phyloP scores from a whole-genome alignment of 257 asterid species.

The Solanum habrochaites region DNA sequence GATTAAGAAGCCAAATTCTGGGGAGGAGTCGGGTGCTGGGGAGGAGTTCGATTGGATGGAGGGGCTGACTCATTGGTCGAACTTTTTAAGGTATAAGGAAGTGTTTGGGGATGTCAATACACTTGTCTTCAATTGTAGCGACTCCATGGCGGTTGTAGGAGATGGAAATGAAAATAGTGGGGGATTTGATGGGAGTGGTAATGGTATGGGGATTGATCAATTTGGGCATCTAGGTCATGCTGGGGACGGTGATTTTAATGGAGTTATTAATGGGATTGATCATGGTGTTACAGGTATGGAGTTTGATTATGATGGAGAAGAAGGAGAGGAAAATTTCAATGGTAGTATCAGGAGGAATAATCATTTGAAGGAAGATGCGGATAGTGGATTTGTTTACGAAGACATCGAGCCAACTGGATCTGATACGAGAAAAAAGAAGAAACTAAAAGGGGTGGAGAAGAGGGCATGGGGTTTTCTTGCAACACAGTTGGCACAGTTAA shows the following conservation, averaged over 20 bases:
- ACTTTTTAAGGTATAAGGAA: constrained; percentile 78
- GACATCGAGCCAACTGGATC: constrained; percentile 49
- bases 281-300: constrained; percentile 76
- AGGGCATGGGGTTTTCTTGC: constrained; percentile 61
- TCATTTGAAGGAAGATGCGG: constrained; percentile 43
- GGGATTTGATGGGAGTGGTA: constrained; percentile 55
- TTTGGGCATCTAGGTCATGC: constrained; percentile 60
- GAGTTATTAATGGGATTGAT: constrained; percentile 65
- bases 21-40: constrained; percentile 33
- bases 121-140: constrained; percentile 28
- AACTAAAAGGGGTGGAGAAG: constrained; percentile 57
- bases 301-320: constrained; percentile 72
- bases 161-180: constrained; percentile 55
- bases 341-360: constrained; percentile 35
- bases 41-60: constrained; percentile 98
- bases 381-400: constrained; percentile 49
- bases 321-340: constrained; percentile 57
- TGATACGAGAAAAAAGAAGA: constrained; percentile 61
- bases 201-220: constrained; percentile 46
- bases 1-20: constrained; percentile 60
- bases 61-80: constrained; percentile 80
- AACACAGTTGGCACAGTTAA: constrained; percentile 44
- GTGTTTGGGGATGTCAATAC: constrained; percentile 74
- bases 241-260: constrained; percentile 60
- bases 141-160: constrained; percentile 28